phyloP scores from a whole-genome alignment of 202 grass and related monocot species.

The Digitaria exilis region DNA sequence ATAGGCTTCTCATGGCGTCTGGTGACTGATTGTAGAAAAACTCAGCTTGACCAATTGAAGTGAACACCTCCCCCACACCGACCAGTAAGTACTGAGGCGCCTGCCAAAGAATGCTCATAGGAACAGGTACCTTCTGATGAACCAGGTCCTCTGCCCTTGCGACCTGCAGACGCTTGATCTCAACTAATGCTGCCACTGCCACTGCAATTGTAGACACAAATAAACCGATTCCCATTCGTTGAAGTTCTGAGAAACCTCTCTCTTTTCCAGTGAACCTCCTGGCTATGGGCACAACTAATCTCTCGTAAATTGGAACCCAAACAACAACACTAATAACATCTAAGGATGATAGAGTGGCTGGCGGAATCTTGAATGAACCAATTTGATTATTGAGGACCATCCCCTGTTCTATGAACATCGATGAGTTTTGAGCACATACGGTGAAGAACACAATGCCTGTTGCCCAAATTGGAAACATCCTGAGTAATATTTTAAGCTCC shows the following conservation, averaged over 20 bases:
- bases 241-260: conserved; percentile 69
- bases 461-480: conserved; percentile 71
- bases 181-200: conserved; percentile 48
- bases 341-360: conserved; percentile 65
- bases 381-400: conserved; percentile 52
- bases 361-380: conserved; percentile 49
- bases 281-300: conserved; percentile 54
- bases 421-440: conserved; percentile 64
- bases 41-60: conserved; percentile 66
- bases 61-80: conserved; percentile 61
- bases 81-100: conserved; percentile 64
- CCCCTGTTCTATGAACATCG: conserved; percentile 71
- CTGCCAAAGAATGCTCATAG: conserved; percentile 70
- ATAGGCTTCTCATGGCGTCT: conserved; percentile 63
- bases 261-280: conserved; percentile 63
- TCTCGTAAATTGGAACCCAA: conserved; percentile 66
- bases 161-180: conserved; percentile 57
- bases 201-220: conserved; percentile 59
- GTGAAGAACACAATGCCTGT: conserved; percentile 65
- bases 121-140: conserved; percentile 50
- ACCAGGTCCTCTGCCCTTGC: conserved; percentile 38
- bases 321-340: conserved; percentile 64
- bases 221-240: conserved; percentile 61
- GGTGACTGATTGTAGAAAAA: conserved; percentile 73
- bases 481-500: conserved; percentile 63